These are phyloP conservation scores for Tritrichomonas foetus DNA, from an alignment of 208 protist genomes.

Conservation along the genomic window DNA sequence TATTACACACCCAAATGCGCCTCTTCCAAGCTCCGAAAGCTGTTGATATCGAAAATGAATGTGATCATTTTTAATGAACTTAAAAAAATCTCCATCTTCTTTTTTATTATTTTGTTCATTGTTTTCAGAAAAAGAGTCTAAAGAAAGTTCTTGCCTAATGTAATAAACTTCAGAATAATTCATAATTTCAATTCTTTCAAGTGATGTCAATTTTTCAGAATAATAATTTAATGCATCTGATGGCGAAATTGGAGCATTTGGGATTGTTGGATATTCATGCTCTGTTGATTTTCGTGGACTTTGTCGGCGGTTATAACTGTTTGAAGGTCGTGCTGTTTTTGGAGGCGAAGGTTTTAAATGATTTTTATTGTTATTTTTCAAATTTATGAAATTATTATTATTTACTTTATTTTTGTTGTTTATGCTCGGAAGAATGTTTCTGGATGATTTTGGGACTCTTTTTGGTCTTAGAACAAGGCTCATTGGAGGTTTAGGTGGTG, in stretches of 20 bases:
- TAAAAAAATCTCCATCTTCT: neutral
- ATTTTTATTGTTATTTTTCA: too few relatives aligned
- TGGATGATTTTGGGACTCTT: too few relatives aligned
- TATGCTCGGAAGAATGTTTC: too few relatives aligned
- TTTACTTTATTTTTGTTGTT: too few relatives aligned
- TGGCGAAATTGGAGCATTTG: neutral
- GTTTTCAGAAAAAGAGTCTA: too few relatives aligned
- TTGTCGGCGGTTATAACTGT: too few relatives aligned
- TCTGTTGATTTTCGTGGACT: too few relatives aligned
- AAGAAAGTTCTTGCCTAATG: neutral
- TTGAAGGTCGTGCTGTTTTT: too few relatives aligned
- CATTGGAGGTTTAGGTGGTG: too few relatives aligned
- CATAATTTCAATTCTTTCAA: neutral
- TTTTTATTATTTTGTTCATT: neutral
- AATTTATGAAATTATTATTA: too few relatives aligned
- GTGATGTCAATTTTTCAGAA: neutral
- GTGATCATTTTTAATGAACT: neutral
- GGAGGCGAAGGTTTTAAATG: too few relatives aligned
- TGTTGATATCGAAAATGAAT: neutral
- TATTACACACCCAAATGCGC: slow-evolving; percentile 81
- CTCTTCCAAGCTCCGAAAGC: slow-evolving; percentile 64
- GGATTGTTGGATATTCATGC: neutral
- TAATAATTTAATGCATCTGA: neutral
- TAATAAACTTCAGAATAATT: neutral
- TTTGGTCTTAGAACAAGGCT: too few relatives aligned